A percentile compares a stretch with the other conserved stretches of the same genome.
Evolutionary conservation across 345 rosid species (phyloP).

Genomic region (Abelmoschus esculentus): DNA sequence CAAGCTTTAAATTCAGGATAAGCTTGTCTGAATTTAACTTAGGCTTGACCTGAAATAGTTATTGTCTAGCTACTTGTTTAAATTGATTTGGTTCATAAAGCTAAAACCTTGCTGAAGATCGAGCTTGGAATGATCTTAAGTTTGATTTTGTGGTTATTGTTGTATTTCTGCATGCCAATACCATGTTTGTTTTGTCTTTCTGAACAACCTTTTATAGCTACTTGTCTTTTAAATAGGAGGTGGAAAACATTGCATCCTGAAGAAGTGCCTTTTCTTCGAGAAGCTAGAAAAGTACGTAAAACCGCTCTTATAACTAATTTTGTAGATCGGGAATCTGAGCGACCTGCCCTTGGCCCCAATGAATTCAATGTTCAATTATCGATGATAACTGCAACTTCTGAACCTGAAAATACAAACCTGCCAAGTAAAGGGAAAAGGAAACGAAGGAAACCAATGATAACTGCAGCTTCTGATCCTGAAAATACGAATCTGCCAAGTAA

Average conservation of each 20-base stretch:
- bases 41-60: background rate
- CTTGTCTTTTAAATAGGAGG: slow-evolving; percentile 41
- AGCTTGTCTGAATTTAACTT: background rate
- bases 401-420: slow-evolving; percentile 16
- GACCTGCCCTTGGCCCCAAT: slow-evolving; percentile 54
- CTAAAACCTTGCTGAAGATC: background rate
- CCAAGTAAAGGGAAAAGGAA: slow-evolving; percentile 35
- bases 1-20: background rate
- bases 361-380: slow-evolving; percentile 40
- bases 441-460: slow-evolving; percentile 9
- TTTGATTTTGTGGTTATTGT: background rate
- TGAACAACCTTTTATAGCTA: background rate
- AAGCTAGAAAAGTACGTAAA: slow-evolving; percentile 45
- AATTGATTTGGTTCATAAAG: background rate
- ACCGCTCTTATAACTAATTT: slow-evolving; percentile 58
- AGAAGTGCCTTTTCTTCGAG: slow-evolving; percentile 50
- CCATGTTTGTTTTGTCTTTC: background rate
- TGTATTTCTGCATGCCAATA: background rate
- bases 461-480: no score
- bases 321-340: slow-evolving; percentile 80
- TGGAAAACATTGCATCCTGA: slow-evolving; percentile 69
- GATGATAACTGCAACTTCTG: slow-evolving; percentile 22
- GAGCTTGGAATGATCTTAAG: background rate
- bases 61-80: background rate
- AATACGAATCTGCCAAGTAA: no score